Base-by-base conservation (phyloP, 192 early-diverging fungal species). In the Glomus cerebriforme region DNA sequence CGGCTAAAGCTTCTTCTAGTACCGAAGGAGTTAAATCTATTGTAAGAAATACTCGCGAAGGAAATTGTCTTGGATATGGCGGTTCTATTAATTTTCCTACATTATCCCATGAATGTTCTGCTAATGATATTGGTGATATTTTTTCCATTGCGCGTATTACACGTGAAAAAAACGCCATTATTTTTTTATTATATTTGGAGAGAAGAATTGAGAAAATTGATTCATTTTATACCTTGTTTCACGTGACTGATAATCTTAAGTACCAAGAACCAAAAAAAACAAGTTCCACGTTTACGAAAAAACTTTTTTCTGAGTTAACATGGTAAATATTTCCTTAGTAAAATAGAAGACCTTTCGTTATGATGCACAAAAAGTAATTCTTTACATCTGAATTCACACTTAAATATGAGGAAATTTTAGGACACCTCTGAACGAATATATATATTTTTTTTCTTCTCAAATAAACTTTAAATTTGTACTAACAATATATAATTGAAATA, bases 51-150 rank as follows among this genome's bases (percentile, higher is more conserved):
- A 99, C 92, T 39, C 87, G 87, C 1, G 84, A 74, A 6, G 80
- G 54, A 34, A 43, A 67, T 19, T 86, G 82, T 1, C 94, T 85
- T 2, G 96, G 95, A 76, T 90, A 91, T 31, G 95, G 95, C 1
- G 96, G 93, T 83, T 99, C 93, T 29, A 96, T 83, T 39, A 98
- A 84, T 32, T 96, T 81, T n/a, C 97, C 96, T 59, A 96, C 94
- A 84, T 98, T 98, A 82, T 98, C 96, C 96, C 96, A 98, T 13
- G 90, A 84, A 19, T 85, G 80, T 64, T 92, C 94, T 6, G 96
- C 94, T 43, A 98, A 86, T 73, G 87, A 89, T 60, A 95, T 82
- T 34, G 96, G 96, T 73, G 96, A 95, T 75, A 96, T 93, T 78
- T 87, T 90, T 83, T 96, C 88, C 91, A 97, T 91, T 73, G 89